Evolutionary conservation across 2,329 filamentous ascomycete genomes (phyloP).

Genomic region (Rutstroemia sp.): DNA sequence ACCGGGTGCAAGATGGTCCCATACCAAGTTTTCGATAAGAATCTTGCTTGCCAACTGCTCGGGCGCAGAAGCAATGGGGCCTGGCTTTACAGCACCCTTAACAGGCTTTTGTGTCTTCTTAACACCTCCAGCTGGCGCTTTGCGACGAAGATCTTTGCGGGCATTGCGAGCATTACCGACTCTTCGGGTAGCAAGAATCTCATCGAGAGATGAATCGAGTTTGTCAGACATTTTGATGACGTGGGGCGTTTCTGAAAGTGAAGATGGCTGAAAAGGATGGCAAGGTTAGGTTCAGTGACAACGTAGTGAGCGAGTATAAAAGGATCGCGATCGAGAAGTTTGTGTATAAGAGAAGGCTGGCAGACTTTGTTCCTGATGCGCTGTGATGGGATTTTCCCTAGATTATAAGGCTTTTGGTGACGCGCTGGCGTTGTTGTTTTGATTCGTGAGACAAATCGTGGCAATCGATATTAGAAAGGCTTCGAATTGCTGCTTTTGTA

Average conservation of each 20-base stretch:
- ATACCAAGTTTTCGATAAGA: slow-evolving; percentile 87
- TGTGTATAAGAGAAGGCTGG: slow-evolving; percentile 20
- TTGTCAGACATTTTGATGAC: slow-evolving; percentile 74
- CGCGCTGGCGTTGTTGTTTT: slow-evolving; percentile 4
- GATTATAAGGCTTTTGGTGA: slow-evolving; percentile 17
- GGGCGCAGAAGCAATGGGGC: slow-evolving; percentile 56
- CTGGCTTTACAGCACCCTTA: slow-evolving; percentile 53
- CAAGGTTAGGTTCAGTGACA: slow-evolving; percentile 28
- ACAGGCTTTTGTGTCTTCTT: slow-evolving; percentile 63
- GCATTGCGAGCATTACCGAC: slow-evolving; percentile 24
- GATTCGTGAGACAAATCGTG: no score
- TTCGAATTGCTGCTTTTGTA: no score
- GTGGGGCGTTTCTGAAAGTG: slow-evolving; percentile 19
- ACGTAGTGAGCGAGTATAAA: slow-evolving; percentile 19
- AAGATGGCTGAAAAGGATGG: slow-evolving; percentile 20
- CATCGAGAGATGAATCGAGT: slow-evolving; percentile 93
- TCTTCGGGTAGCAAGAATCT: slow-evolving; percentile 70
- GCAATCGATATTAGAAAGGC: no score
- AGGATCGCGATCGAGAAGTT: slow-evolving; percentile 16
- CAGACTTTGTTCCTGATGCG: slow-evolving; percentile 23
- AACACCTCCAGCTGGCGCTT: slow-evolving; percentile 74
- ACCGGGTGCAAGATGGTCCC: slow-evolving; percentile 30
- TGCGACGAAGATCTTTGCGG: slow-evolving; percentile 38
- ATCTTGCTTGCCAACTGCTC: slow-evolving; percentile 70
- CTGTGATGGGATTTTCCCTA: slow-evolving; percentile 17